Percentiles rank a stretch among this genome's conserved stretches.
phyloP scores from a whole-genome alignment of 1,139 yeast genomes.

The Pichia sp. region DNA sequence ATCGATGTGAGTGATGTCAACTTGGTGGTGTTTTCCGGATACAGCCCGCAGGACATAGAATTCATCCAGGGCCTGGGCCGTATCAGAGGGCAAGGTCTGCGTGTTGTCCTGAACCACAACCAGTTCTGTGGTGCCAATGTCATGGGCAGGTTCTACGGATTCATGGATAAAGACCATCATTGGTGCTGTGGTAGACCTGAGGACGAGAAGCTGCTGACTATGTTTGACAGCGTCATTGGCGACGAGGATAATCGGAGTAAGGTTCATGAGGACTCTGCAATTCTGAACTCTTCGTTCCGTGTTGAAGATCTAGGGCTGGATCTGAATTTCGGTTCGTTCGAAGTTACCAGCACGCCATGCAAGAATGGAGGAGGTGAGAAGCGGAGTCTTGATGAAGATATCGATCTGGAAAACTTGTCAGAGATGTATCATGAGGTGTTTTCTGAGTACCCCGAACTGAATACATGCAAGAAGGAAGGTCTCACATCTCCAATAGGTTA shows the following conservation, averaged over 20 bases:
- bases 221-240: neutral
- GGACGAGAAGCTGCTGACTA: neutral
- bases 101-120: neutral
- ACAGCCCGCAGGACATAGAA: neutral
- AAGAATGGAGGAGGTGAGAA: neutral
- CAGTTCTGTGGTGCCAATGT: neutral
- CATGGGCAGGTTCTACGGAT: neutral
- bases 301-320: neutral
- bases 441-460: neutral
- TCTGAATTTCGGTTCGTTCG: neutral
- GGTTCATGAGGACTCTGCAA: neutral
- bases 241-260: neutral
- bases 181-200: neutral
- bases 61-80: neutral
- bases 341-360: neutral
- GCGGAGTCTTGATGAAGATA: neutral
- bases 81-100: neutral
- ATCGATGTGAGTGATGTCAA: neutral
- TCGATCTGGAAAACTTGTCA: neutral
- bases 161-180: neutral
- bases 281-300: neutral
- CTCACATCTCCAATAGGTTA: too few species aligned
- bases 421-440: neutral
- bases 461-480: neutral
- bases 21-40: neutral